phyloP scores from a whole-genome alignment of 148 eudicot genomes.

The Cornus florida region DNA sequence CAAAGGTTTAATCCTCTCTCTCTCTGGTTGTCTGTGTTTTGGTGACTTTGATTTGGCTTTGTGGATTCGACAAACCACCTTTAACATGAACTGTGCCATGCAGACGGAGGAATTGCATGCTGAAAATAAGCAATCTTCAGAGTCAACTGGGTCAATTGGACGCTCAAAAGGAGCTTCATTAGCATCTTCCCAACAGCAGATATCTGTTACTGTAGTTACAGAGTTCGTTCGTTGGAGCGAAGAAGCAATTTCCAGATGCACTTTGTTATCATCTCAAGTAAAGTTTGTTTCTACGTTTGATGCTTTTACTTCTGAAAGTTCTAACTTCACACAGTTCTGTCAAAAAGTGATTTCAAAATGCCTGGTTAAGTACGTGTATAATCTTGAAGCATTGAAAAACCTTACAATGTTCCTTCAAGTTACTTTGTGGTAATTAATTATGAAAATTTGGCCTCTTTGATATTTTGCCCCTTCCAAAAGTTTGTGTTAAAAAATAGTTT shows the following conservation, averaged over 20 bases:
- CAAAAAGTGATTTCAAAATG: too few relatives aligned
- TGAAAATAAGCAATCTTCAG: constrained; percentile 64
- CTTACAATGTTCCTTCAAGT: too few relatives aligned
- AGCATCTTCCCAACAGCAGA: constrained; percentile 75
- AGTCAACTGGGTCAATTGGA: constrained; percentile 77
- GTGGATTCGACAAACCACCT: too few relatives aligned
- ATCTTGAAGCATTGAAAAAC: too few relatives aligned
- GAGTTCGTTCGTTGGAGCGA: constrained; percentile 99
- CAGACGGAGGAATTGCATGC: constrained; percentile 94
- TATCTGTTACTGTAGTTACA: constrained; percentile 94
- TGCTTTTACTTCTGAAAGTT: background rate
- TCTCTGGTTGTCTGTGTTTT: background rate
- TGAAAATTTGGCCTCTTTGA: too few relatives aligned
- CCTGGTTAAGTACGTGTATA: too few relatives aligned
- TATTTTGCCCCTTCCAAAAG: too few relatives aligned
- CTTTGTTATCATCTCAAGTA: constrained; percentile 86
- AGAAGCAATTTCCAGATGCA: constrained; percentile 91
- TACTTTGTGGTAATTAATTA: too few relatives aligned
- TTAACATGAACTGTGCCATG: background rate
- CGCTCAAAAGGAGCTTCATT: constrained; percentile 93
- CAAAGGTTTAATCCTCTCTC: constrained; percentile 56
- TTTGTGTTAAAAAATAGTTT: too few relatives aligned
- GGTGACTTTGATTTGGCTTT: too few relatives aligned
- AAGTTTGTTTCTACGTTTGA: constrained; percentile 7
- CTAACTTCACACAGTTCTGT: too few relatives aligned